Conservation (phyloP, 2,329 filamentous ascomycete genomes). For the Trichoderma citrinoviride region DNA sequence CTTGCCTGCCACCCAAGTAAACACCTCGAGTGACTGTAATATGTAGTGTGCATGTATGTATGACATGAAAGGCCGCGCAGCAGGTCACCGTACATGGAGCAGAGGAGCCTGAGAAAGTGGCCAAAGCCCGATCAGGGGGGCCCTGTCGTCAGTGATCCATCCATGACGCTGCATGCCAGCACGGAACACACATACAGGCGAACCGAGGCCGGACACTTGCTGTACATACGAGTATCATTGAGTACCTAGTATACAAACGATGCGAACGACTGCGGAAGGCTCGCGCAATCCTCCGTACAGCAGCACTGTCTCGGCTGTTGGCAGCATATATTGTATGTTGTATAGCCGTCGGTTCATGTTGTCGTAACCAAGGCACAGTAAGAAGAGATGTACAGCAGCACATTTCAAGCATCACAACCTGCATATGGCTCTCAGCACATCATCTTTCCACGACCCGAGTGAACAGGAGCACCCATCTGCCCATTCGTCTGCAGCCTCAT, state of each 20-base stretch:
- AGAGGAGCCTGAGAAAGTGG: background rate
- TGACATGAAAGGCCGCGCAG: background rate
- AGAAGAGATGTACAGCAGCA: background rate
- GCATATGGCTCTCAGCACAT: too few species aligned
- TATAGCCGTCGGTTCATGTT: too few species aligned
- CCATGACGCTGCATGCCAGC: conserved; percentile 1
- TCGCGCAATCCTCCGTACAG: too few species aligned
- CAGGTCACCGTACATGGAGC: background rate
- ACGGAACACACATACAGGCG: background rate
- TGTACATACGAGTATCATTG: too few species aligned
- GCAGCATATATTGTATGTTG: background rate
- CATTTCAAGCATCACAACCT: too few species aligned
- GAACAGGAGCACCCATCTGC: too few species aligned
- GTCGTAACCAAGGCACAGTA: background rate
- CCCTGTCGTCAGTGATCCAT: background rate
- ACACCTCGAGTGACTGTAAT: too few species aligned
- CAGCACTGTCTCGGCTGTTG: background rate
- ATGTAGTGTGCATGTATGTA: background rate
- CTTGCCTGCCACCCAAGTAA: too few species aligned
- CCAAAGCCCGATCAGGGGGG: background rate
- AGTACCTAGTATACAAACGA: too few species aligned
- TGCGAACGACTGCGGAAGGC: background rate
- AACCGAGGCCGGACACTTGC: background rate
- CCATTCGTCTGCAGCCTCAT: background rate
- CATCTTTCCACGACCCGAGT: too few species aligned